Base-by-base conservation (phyloP, 768 basidiomycete species). In the Pisolithus tinctorius region DNA sequence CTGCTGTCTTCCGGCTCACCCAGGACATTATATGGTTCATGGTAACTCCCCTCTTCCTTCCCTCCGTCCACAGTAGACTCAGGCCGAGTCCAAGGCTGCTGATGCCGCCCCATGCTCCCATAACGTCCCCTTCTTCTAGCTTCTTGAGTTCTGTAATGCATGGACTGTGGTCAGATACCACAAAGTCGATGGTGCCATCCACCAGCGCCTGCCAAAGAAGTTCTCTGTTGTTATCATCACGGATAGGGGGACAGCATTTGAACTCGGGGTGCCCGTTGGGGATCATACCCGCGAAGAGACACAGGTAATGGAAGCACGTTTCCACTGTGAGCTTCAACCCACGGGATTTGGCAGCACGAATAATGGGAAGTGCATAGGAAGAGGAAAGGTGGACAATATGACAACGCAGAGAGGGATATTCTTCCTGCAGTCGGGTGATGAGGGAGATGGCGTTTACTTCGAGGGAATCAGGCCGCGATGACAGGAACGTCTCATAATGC, bases 321-420 rank as follows among this genome's bases (percentile, higher is more conserved):
- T 99, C 95, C 46, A 93, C 90, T 0, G 93, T 92, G 47, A 99
- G 71, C 8, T 84, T 83, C 31, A 82, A 68, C 0, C 86, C 82
- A 1, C 78, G 70, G 1, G 71, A 64, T 59, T 76, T 83, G 4
- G 93, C 93, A 44, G 78, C 73, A 39, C 81, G 80, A 53, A 98
- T 82, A 37, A 81, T 58, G 3, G 86, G 88, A 17, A 99, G 79
- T 5, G 93, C 91, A 20, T 77, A 73, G 4, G 93, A 77, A 4
- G 94, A 87, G 47, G 93, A 93, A 46, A 99, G 82, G 69, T 99
- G 95, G 43, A 98, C 95, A 56, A 99, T 91, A 70, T 99, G 95
- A 55, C 86, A 88, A 20, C 85, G 83, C 26, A 96, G 74, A 6
- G 72, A 63, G 4, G 89, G 87, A 65, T 80, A 84, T 40, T 63